Evolutionary conservation across 768 basidiomycete species (phyloP).

Genomic region (Boletus rex-veris): DNA sequence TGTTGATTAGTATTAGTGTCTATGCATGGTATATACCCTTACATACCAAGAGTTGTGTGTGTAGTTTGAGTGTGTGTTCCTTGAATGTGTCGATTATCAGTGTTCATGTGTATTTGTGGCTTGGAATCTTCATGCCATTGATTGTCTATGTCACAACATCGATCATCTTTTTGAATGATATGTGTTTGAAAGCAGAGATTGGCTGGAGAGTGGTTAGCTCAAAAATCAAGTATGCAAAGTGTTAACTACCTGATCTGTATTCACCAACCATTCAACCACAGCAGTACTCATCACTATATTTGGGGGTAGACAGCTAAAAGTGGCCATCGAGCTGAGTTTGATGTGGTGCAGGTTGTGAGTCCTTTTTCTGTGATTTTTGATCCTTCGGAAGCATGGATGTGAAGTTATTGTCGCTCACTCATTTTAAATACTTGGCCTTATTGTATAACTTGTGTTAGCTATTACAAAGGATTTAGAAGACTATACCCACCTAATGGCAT

Average conservation of each 20-base stretch:
- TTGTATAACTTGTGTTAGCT: not conserved
- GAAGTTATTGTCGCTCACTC: not conserved
- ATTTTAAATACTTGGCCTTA: not conserved
- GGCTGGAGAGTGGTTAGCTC: too few species aligned
- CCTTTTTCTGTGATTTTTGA: not conserved
- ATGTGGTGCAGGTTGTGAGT: fast-evolving
- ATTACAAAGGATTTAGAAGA: too few species aligned
- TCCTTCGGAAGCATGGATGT: not conserved
- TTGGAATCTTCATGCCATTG: too few species aligned
- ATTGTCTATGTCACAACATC: too few species aligned
- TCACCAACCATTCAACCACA: not conserved
- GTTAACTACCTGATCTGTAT: not conserved
- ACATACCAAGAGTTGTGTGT: too few species aligned
- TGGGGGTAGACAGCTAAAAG: not conserved
- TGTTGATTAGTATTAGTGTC: not conserved
- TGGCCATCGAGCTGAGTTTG: not conserved
- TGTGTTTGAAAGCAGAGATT: too few species aligned
- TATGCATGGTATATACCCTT: not conserved
- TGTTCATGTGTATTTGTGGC: too few species aligned
- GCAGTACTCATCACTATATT: not conserved
- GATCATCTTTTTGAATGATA: too few species aligned
- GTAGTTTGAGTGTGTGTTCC: too few species aligned
- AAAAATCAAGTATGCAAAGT: too few species aligned
- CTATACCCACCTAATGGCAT: not conserved
- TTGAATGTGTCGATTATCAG: too few species aligned